Conservation (phyloP, 148 eudicot species). For the Cornus suecica region DNA sequence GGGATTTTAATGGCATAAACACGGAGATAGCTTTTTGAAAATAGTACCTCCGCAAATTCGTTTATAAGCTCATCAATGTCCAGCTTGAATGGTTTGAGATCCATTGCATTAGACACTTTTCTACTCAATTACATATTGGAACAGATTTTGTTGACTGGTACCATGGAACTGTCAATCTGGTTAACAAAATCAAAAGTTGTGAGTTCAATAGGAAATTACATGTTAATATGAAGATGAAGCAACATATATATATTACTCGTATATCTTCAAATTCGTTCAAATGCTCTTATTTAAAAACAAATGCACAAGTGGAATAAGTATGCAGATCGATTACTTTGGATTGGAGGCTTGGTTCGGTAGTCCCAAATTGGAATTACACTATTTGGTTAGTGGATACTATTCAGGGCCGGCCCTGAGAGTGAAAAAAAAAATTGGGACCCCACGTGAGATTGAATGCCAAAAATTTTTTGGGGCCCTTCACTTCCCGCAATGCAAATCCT, state of each 20-base stretch:
- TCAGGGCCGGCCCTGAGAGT: no score
- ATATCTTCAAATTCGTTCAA: not conserved
- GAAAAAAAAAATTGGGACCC: no score
- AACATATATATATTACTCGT: no score
- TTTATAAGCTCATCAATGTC: constrained; percentile 80
- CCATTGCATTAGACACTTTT: constrained; percentile 26
- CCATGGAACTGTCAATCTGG: not conserved
- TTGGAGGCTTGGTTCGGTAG: not conserved
- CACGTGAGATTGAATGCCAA: no score
- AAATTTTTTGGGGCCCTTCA: no score
- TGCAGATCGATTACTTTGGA: not conserved
- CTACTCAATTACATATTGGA: not conserved
- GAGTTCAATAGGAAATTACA: not conserved
- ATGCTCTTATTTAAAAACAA: no score
- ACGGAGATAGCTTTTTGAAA: not conserved
- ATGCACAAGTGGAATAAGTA: not conserved
- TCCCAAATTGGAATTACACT: not conserved
- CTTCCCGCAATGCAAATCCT: no score
- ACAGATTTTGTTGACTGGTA: not conserved
- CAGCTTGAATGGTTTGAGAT: constrained; percentile 50
- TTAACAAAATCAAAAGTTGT: not conserved
- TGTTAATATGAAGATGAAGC: no score
- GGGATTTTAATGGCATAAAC: not conserved
- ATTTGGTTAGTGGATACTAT: not conserved
- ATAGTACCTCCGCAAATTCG: constrained; percentile 55